These are phyloP conservation scores for Pisolithus orientalis DNA, from an alignment of 768 basidiomycete genomes.

Conservation along the genomic window DNA sequence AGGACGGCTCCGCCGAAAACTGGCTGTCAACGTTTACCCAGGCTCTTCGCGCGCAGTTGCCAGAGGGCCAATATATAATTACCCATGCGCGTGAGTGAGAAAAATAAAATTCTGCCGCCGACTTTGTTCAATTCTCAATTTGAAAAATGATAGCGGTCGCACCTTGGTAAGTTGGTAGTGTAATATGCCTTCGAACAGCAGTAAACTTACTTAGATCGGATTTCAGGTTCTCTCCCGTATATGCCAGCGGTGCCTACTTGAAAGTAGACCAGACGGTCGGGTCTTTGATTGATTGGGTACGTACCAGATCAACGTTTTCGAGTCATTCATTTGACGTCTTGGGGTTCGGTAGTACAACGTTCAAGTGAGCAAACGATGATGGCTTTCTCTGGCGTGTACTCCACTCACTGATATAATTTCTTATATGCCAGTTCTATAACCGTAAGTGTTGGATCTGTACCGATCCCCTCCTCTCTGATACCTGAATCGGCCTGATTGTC, in stretches of 20 bases:
- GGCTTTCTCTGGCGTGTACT: background rate
- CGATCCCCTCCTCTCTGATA: background rate
- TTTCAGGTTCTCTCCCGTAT: conserved; percentile 36
- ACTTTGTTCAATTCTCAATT: background rate
- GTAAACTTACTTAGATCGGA: conserved; percentile 9
- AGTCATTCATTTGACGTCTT: background rate
- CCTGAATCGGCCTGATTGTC: background rate
- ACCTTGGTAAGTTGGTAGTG: conserved; percentile 28
- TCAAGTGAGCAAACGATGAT: conserved; percentile 20
- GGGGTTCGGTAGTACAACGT: conserved; percentile 33
- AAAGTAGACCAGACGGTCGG: conserved; percentile 33
- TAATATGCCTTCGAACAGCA: background rate
- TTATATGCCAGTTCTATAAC: background rate
- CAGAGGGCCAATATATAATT: conserved; percentile 27
- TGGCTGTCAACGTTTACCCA: conserved; percentile 30
- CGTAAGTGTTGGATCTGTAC: background rate
- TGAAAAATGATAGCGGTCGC: conserved; percentile 31
- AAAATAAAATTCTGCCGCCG: conserved; percentile 15
- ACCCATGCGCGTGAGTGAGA: conserved; percentile 31
- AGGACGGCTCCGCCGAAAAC: conserved; percentile 45
- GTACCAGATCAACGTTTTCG: background rate
- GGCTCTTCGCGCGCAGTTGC: conserved; percentile 25
- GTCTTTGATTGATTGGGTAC: conserved; percentile 39
- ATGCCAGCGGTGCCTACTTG: conserved; percentile 37
- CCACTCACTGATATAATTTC: background rate